phyloP scores from a whole-genome alignment of 2,329 filamentous ascomycete genomes.

The Aspergillus fischeri region DNA sequence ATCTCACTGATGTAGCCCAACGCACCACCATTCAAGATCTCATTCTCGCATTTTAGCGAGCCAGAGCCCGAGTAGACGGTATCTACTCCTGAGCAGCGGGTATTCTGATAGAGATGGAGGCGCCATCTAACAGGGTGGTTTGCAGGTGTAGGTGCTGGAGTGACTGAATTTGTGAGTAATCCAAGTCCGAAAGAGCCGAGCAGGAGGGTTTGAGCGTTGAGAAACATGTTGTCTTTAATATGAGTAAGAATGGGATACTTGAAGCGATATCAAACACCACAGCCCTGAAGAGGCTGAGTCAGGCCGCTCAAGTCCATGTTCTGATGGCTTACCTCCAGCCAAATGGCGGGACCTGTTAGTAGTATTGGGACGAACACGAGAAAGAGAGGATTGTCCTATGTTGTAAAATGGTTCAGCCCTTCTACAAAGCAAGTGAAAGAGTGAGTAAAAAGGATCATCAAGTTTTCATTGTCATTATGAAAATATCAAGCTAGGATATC shows the following conservation, averaged over 20 bases:
- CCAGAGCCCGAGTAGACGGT: constrained; percentile 8
- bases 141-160: neutral
- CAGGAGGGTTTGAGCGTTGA: neutral
- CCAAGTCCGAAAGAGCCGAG: neutral
- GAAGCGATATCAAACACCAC: neutral
- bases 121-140: constrained; percentile 1
- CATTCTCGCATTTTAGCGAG: constrained; percentile 2
- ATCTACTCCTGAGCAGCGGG: constrained; percentile 8
- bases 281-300: neutral
- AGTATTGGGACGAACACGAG: neutral
- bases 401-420: neutral
- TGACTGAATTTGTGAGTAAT: neutral
- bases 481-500: neutral
- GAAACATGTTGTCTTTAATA: neutral
- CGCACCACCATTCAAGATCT: constrained; percentile 11
- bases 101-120: constrained; percentile 10
- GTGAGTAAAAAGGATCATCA: neutral
- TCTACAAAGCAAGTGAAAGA: neutral
- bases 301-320: neutral
- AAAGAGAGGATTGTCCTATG: neutral
- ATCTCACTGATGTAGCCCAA: constrained; percentile 7
- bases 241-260: neutral
- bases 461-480: neutral
- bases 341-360: neutral
- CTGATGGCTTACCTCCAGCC: neutral